These are phyloP conservation scores for Venturiaceae sp. DNA, from an alignment of 2,329 filamentous ascomycete species.

Conservation along the genomic window DNA sequence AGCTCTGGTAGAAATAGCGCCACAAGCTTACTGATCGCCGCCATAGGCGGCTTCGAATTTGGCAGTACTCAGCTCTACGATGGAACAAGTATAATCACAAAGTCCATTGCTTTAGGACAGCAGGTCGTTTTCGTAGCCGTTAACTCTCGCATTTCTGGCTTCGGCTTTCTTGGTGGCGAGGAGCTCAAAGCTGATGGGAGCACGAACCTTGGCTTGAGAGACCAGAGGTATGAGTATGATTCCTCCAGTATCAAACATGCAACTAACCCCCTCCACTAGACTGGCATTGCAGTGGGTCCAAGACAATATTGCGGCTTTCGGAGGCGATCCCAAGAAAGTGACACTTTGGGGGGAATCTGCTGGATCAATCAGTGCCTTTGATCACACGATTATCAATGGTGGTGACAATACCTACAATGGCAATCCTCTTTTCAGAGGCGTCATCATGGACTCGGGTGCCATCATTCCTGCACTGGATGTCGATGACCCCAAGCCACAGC, in stretches of 20 bases:
- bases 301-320: slow-evolving; percentile 67
- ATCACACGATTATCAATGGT: slow-evolving; percentile 66
- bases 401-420: slow-evolving; percentile 68
- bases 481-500: background rate
- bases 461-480: background rate
- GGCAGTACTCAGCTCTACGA: slow-evolving; percentile 30
- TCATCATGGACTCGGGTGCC: slow-evolving; percentile 52
- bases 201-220: slow-evolving; percentile 61
- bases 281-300: slow-evolving; percentile 66
- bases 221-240: slow-evolving; percentile 43
- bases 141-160: slow-evolving; percentile 68
- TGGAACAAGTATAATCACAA: slow-evolving; percentile 26
- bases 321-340: slow-evolving; percentile 65
- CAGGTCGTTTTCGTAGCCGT: slow-evolving; percentile 67
- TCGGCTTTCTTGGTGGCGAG: slow-evolving; percentile 62
- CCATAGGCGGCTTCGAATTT: slow-evolving; percentile 25
- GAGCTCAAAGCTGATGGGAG: slow-evolving; percentile 59
- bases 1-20: slow-evolving; percentile 34
- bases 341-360: slow-evolving; percentile 64
- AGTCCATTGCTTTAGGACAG: slow-evolving; percentile 41
- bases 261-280: slow-evolving; percentile 18
- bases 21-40: slow-evolving; percentile 49
- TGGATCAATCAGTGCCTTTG: slow-evolving; percentile 56
- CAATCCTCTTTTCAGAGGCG: slow-evolving; percentile 62
- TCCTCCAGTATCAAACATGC: background rate